Evolutionary conservation across 208 protist genomes (phyloP).

Genomic region (Leishmania turanica): DNA sequence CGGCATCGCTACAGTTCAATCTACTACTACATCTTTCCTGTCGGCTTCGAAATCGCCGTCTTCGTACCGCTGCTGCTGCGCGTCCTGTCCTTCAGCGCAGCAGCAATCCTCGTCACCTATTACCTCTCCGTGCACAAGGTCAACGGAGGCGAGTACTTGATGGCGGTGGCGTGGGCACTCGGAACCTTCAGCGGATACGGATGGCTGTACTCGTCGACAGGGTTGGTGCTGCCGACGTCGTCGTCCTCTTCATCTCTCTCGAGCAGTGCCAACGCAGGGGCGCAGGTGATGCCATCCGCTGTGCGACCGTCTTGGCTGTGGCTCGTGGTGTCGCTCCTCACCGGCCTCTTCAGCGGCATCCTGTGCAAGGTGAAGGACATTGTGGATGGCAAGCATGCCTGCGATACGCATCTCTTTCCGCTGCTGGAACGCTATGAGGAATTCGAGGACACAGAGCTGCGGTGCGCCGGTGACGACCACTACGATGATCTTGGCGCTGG

Average conservation of each 20-base stretch:
- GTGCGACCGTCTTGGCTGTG: slow-evolving; percentile 50
- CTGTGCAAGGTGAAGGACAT: slow-evolving; percentile 87
- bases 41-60: slow-evolving; percentile 46
- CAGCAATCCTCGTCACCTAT: slow-evolving; percentile 48
- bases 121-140: slow-evolving; percentile 45
- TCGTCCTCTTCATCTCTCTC: not conserved
- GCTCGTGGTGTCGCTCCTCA: slow-evolving; percentile 71
- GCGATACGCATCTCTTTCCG: slow-evolving; percentile 34
- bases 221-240: slow-evolving; percentile 17
- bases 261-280: not conserved
- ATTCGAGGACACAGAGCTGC: not conserved
- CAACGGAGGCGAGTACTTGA: slow-evolving; percentile 68
- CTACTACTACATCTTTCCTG: slow-evolving; percentile 59
- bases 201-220: slow-evolving; percentile 48
- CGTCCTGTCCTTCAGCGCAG: slow-evolving; percentile 45
- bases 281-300: not conserved
- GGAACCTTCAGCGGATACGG: slow-evolving; percentile 61
- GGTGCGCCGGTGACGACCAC: not conserved
- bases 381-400: slow-evolving; percentile 60
- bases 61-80: slow-evolving; percentile 53
- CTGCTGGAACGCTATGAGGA: slow-evolving; percentile 31
- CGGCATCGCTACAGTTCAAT: slow-evolving; percentile 24
- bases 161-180: slow-evolving; percentile 69
- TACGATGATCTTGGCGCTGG: not conserved
- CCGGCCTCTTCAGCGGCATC: slow-evolving; percentile 73